Base-by-base conservation (phyloP, 495 filamentous ascomycete species). In the Pyrenula aspistea region DNA sequence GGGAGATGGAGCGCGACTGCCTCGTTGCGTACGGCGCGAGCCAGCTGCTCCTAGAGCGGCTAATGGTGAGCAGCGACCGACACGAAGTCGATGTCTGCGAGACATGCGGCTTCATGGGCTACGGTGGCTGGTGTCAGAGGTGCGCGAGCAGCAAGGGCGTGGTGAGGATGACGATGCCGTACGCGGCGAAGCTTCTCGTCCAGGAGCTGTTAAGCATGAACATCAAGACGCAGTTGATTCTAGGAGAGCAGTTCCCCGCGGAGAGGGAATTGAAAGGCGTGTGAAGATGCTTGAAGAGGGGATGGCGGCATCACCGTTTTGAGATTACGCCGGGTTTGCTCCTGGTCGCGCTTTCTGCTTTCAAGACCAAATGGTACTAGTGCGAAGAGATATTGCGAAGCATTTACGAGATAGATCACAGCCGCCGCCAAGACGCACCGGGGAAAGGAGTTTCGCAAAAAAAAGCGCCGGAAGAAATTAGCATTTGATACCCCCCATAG, bases 1-100 rank as follows among this genome's bases (percentile, higher is more conserved):
- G 93, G 67, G 93, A 98, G 74, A 99, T 99, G 93, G 93, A 99
- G 69, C 88, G 93, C 60, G 93, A 97, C 71, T 96, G 93, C 69
- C 63, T 98, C 55, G 95, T 98, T 62, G 92, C 93, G 21, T 96
- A 98, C 64, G 93, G 93, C 49, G 89, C 89, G 15, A 89, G 84
- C 55, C 93, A 96, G 66, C 78, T 99, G 20, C 78, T 99, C 31
- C 79, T 97, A 19, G 93, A 99, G 72, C 83, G 93, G 42, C 76
- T 99, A 50, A 97, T 99, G 94, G 75, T 91, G 53, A 91, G 86
- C 55, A 91, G 85, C 8, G 93, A 99, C 71, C 88, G 83, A 3
- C 88, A 92, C 59, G 78, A 89, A 64, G 84, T 96, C 48, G 93
- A 97, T 66, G 83, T 99, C 57, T 99, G 93, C 70, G 90, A 91